Evolutionary conservation across 768 basidiomycete genomes (phyloP).

Genomic region (Suillus spraguei): DNA sequence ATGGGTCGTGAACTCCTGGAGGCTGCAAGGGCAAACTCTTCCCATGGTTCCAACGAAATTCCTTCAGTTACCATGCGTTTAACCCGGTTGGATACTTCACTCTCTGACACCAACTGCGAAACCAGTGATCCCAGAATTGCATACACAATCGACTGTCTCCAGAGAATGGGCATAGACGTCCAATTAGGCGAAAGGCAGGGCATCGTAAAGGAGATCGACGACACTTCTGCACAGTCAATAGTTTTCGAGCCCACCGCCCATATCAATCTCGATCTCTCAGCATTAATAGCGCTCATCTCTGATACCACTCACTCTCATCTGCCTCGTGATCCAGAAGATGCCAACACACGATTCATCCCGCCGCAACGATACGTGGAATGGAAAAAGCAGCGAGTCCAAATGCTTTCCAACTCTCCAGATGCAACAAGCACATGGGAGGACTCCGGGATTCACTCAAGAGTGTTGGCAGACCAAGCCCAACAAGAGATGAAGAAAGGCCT

Average conservation of each 20-base stretch:
- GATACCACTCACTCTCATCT: slow-evolving; percentile 77
- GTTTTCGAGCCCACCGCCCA: slow-evolving; percentile 50
- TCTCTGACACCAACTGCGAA: slow-evolving; percentile 26
- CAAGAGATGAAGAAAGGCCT: slow-evolving; percentile 73
- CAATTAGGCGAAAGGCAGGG: slow-evolving; percentile 60
- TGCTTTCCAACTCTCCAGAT: slow-evolving; percentile 10
- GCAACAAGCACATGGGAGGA: slow-evolving; percentile 26
- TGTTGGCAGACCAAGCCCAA: slow-evolving; percentile 68
- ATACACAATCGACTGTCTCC: slow-evolving; percentile 56
- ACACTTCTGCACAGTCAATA: slow-evolving; percentile 21
- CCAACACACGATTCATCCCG: slow-evolving; percentile 65
- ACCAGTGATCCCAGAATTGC: slow-evolving; percentile 57
- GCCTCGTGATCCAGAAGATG: slow-evolving; percentile 57
- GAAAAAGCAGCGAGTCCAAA: slow-evolving; percentile 42
- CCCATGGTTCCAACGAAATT: slow-evolving; percentile 32
- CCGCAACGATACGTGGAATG: slow-evolving; percentile 59
- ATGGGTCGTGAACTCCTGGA: slow-evolving; percentile 70
- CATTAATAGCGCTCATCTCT: slow-evolving; percentile 82
- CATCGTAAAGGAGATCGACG: slow-evolving; percentile 6
- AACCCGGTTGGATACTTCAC: slow-evolving; percentile 62
- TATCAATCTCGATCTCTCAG: slow-evolving; percentile 83
- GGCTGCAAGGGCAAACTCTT: slow-evolving; percentile 61
- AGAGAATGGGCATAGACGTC: slow-evolving; percentile 65
- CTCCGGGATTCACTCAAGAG: slow-evolving; percentile 62
- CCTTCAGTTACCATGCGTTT: slow-evolving; percentile 64